Evolutionary conservation across 2,329 filamentous ascomycete genomes (phyloP), one percentile per base, ranked within the genome.

Genomic region (Beauveria bassiana): DNA sequence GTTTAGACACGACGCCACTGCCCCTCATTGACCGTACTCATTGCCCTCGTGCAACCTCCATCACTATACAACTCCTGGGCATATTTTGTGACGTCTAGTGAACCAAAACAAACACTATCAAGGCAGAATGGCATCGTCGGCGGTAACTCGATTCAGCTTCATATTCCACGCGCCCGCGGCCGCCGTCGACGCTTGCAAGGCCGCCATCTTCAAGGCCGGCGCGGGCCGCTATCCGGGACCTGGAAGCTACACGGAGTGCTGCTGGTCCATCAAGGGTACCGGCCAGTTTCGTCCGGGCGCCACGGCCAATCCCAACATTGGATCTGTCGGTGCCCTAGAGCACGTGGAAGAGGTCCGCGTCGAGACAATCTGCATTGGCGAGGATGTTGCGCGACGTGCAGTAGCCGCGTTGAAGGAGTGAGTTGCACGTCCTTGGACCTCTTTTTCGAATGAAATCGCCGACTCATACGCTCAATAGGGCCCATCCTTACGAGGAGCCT

Each of bases 281-380:
- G 86, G 86, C 0, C 86, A 90, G 68, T 91, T 90, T 71, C 80
- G 83, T 0, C 86, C 87, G 0, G 84, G 83, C 0, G 77, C 78
- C 60, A 70, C 75, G 0, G 85, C 87, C 1, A 86, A 86, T 53
- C 87, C 87, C 3, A 74, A 84, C 67, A 84, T 89, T 64, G 88
- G 87, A 0, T 73, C 73, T 10, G 74, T 78, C 1, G 85, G 86
- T 0, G 70, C 75, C 46, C 67, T 89, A 0, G 85, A 89, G 71
- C 70, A 83, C 62, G 77, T 84, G 0, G 77, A 81, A 3, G 87
- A 90, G 71, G 77, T 81, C 1, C 79, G 80, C 53, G 83, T 88
- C 18, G 87, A 91, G 75, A 81, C 82, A 1, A 68, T 88, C 3
- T 86, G 85, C 68, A 66, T 84, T 0, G 85, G 86, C 0, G 79